Conservation (phyloP, 1,139 yeast genomes). For the Protomyces arabidopsidicola region DNA sequence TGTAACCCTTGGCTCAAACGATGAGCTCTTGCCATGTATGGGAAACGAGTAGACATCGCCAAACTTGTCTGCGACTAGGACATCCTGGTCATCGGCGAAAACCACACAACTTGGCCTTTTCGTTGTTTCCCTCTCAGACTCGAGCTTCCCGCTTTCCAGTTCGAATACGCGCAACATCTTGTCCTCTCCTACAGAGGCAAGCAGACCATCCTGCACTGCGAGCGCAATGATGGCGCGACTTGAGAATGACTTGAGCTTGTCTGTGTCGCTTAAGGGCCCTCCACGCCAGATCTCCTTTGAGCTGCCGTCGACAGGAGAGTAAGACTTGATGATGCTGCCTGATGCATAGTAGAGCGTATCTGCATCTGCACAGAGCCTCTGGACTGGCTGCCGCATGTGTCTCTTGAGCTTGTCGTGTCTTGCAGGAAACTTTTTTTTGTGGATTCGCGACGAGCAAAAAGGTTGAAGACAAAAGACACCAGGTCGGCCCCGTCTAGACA, state of each 20-base stretch:
- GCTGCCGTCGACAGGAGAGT: not conserved
- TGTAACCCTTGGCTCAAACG: not conserved
- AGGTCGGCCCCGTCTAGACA: not conserved
- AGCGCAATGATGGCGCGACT: constrained; percentile 15
- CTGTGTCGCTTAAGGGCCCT: not conserved
- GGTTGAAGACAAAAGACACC: not conserved
- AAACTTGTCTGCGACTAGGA: constrained; percentile 88
- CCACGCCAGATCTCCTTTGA: constrained; percentile 7
- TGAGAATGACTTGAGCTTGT: constrained; percentile 7
- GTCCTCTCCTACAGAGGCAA: constrained; percentile 26
- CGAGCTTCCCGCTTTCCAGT: constrained; percentile 34
- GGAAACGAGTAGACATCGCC: constrained; percentile 78
- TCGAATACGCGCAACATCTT: constrained; percentile 20
- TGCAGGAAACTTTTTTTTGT: not conserved
- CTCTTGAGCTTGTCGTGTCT: not conserved
- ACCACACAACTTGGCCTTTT: constrained; percentile 83
- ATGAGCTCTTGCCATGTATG: not conserved
- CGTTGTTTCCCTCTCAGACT: constrained; percentile 54
- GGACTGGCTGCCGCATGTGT: constrained; percentile 15
- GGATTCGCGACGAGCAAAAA: not conserved
- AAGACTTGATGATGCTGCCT: constrained; percentile 2
- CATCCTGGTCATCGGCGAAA: constrained; percentile 47
- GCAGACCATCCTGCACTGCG: not conserved
- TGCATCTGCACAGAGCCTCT: constrained; percentile 10
- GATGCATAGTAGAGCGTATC: constrained; percentile 16